Base-by-base conservation (phyloP, 208 protist species). In the Trypanosoma caninum region DNA sequence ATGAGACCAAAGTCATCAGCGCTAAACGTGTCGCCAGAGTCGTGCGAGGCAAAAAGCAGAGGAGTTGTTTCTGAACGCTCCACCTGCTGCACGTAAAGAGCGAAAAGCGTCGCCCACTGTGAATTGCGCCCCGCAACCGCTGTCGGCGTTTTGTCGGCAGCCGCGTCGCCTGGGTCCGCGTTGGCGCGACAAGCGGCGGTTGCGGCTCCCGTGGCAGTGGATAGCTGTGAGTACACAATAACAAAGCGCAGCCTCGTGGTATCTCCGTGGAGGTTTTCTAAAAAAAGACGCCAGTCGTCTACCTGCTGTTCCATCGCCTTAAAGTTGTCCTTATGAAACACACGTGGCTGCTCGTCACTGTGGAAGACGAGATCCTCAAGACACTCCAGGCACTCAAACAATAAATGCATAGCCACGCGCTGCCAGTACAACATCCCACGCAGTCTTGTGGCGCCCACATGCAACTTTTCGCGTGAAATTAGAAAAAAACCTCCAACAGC, bases 391-490 rank as follows among this genome's bases (percentile, higher is more conserved):
- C 71, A 72, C 41, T 76, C 60, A 27, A 63, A 64, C 10, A 87
- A 27, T 11, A 87, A 53, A 35, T 69, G 44, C 42, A 82, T 61
- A 40, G 55, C 65, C 28, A 82, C 33, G n/a, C 78, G 74, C 7
- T 48, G 27, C 80, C 80, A 87, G 57, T 80, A 72, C 18, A 87
- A 35, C 27, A 68, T 56, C n/a, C 80, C 80, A 59, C 59, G 68
- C 25, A 84, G 50, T 22, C 60, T 65, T 23, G 45, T 37, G 7
- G 47, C 51, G 53, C 68, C 51, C 11, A 82, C 14, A 30, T 41
- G 37, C 30, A 76, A 56, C 37, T 69, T 76, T n/a, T 48, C 65
- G n/a, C 16, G 33, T 31, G 52, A n/a, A 47, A 74, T 67, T 42
- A 59, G 41, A 23, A 76, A 70, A 22, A 81, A 74, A 13, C 75